phyloP scores from a whole-genome alignment of 2,329 filamentous ascomycete species.

The Monilinia fructicola region DNA sequence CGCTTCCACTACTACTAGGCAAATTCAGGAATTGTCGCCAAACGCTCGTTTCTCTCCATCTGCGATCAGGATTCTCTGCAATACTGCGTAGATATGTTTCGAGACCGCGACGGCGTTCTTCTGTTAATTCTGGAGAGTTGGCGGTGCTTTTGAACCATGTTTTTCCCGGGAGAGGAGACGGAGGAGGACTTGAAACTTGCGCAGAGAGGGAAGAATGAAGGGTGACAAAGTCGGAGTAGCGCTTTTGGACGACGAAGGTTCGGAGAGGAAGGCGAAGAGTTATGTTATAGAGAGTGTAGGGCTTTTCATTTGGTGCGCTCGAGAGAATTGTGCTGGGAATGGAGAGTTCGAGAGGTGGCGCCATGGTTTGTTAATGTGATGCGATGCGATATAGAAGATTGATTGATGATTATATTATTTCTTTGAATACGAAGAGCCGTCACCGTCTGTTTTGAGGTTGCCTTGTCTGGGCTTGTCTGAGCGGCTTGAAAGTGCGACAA shows the following conservation, averaged over 20 bases:
- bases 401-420: conserved; percentile 5
- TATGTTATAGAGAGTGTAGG: conserved; percentile 77
- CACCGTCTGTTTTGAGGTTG: conserved; percentile 18
- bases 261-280: conserved; percentile 73
- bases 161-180: conserved; percentile 67
- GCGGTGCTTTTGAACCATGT: conserved; percentile 76
- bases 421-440: conserved; percentile 6
- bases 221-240: conserved; percentile 75
- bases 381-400: neutral
- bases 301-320: conserved; percentile 50
- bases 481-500: conserved; percentile 7
- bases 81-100: conserved; percentile 72
- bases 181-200: conserved; percentile 62
- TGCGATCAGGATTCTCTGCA: conserved; percentile 68
- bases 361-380: conserved; percentile 47
- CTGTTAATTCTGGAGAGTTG: conserved; percentile 66
- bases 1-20: conserved; percentile 46
- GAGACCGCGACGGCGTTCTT: conserved; percentile 65
- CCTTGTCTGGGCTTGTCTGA: conserved; percentile 1
- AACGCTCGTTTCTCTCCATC: conserved; percentile 71
- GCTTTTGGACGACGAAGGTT: conserved; percentile 73
- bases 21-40: conserved; percentile 76
- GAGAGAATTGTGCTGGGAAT: conserved; percentile 65
- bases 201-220: conserved; percentile 64
- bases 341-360: conserved; percentile 64